Evolutionary conservation across 1,284 basidiomycete species (phyloP).

Genomic region (Inonotus obliquus): DNA sequence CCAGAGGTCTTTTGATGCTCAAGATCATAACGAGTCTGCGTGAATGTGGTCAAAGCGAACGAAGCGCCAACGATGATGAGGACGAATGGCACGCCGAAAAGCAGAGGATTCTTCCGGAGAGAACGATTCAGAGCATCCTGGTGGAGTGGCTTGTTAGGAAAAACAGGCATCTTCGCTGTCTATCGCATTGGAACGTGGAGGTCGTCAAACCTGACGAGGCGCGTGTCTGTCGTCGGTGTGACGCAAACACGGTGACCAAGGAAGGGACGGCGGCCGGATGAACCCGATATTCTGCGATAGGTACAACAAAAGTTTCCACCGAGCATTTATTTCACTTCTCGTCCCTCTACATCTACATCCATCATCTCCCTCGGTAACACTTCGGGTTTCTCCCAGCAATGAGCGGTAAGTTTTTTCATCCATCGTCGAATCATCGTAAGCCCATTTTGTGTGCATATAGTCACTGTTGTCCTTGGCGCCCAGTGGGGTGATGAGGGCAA

Average conservation of each 20-base stretch:
- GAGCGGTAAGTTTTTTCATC: slow-evolving; percentile 25
- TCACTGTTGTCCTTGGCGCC: slow-evolving; percentile 77
- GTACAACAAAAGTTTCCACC: background rate
- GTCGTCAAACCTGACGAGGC: background rate
- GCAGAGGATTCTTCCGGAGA: slow-evolving; percentile 53
- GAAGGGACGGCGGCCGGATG: slow-evolving; percentile 5
- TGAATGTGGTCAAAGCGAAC: slow-evolving; percentile 82
- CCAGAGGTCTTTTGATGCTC: slow-evolving; percentile 76
- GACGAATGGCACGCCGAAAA: slow-evolving; percentile 88
- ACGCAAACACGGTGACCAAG: background rate
- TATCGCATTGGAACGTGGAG: slow-evolving; percentile 3
- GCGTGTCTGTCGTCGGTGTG: background rate
- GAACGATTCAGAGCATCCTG: slow-evolving; percentile 39
- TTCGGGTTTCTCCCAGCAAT: slow-evolving; percentile 11
- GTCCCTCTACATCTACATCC: slow-evolving; percentile 3
- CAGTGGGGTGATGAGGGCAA: slow-evolving; percentile 98
- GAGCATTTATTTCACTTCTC: background rate
- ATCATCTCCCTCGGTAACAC: background rate
- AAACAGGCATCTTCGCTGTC: slow-evolving; percentile 46
- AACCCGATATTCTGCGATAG: background rate
- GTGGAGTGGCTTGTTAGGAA: slow-evolving; percentile 52
- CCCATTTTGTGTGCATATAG: slow-evolving; percentile 31
- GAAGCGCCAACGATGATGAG: slow-evolving; percentile 82
- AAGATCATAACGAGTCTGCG: slow-evolving; percentile 89
- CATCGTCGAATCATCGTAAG: background rate